phyloP scores from a whole-genome alignment of 345 rosid species.

The Rhodomyrtus tomentosa region DNA sequence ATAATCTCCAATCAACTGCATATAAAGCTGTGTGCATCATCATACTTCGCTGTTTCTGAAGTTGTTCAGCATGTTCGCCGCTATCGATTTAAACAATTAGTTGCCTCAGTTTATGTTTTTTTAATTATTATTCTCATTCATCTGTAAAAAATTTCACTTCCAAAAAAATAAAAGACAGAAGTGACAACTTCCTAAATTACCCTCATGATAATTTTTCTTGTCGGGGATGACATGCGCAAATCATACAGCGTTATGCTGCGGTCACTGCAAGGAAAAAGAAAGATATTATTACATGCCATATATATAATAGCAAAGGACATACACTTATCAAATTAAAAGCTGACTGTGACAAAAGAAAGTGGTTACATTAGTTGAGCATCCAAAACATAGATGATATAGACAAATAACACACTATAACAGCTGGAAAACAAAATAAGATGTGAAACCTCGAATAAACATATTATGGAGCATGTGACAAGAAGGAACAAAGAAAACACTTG shows the following conservation, averaged over 20 bases:
- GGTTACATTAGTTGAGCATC: background rate
- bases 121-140: background rate
- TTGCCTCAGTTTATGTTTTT: background rate
- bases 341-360: background rate
- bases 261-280: constrained; percentile 35
- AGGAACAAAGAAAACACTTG: background rate
- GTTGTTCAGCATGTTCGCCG: background rate
- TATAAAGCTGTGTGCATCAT: background rate
- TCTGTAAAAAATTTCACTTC: background rate
- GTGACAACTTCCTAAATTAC: constrained; percentile 20
- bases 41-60: background rate
- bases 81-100: background rate
- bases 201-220: constrained; percentile 74
- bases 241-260: constrained; percentile 73
- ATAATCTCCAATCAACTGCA: background rate
- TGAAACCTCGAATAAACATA: background rate
- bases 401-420: background rate
- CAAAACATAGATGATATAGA: background rate
- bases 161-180: background rate
- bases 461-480: background rate
- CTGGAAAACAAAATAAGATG: background rate
- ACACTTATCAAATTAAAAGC: background rate
- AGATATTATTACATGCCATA: background rate
- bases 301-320: background rate
- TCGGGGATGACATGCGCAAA: constrained; percentile 72